Base-by-base conservation (phyloP, 768 basidiomycete genomes). In the Psilocybe azurescens region DNA sequence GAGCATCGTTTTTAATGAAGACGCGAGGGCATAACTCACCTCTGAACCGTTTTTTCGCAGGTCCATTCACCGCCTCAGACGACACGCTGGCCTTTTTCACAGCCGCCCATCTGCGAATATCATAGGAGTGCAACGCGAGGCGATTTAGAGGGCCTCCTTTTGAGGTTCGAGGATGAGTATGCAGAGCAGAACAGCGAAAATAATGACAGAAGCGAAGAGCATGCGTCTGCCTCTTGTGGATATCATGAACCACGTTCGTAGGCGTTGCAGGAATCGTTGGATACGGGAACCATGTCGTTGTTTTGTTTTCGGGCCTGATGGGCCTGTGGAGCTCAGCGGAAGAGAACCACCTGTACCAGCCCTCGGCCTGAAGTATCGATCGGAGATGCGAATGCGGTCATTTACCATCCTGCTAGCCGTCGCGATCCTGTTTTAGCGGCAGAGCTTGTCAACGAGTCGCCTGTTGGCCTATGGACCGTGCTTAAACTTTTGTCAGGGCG, bases 21-120 rank as follows among this genome's bases (percentile, higher is more conserved):
- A 51, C 9, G 49, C 20, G 18, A 18, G 6, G 9, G 49, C 16
- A 49, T 33, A 16, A 49, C 61, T 33, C 47, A 68, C 69, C 67
- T 64, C 69, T 56, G 39, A 66, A 70, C 14, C 47, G 39, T 28
- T 13, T 24, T 1, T 57, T 63, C 30, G 69, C 61, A 33, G 48
- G 58, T 11, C 61, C 67, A 52, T 61, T 65, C 13, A 58, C 59
- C 3, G 52, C 30, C n/a, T 16, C 33, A 53, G 20, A 38, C 33
- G 32, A 14, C 52, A 33, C 32, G 5, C 29, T 14, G 8, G 52
- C 30, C 48, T 7, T n/a, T 24, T 24, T 24, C 10, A 14, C 20
- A n/a, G 29, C 16, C 32, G 7, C 33, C 52, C 52, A 53, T 36
- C 33, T n/a, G 29, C 16, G 33, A 18, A 33, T 7, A 16, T 32